phyloP scores from a whole-genome alignment of 257 asterid species.

The Petunia axillaris region DNA sequence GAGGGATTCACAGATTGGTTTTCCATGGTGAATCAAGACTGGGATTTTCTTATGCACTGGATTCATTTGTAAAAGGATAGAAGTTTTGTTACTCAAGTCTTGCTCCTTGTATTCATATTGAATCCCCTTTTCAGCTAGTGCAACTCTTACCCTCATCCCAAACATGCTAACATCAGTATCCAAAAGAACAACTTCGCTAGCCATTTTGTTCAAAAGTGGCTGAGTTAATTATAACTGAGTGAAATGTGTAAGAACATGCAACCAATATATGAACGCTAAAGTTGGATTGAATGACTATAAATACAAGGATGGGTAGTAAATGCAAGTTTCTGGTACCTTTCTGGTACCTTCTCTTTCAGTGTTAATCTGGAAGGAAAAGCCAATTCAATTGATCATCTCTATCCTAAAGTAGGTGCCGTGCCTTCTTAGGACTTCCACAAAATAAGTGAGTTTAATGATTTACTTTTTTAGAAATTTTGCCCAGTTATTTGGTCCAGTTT shows the following conservation, averaged over 20 bases:
- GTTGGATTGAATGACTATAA: neutral
- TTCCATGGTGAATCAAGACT: constrained; percentile 32
- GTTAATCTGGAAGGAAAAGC: neutral
- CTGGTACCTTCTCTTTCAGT: neutral
- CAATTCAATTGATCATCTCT: neutral
- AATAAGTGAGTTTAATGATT: too few species aligned
- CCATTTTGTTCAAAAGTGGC: neutral
- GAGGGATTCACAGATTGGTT: constrained; percentile 35
- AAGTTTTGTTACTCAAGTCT: constrained; percentile 33
- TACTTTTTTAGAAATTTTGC: too few species aligned
- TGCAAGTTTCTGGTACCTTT: too few species aligned
- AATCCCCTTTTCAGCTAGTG: constrained; percentile 34
- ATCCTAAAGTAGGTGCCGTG: neutral
- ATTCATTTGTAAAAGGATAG: constrained; percentile 28
- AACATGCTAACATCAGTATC: constrained; percentile 26
- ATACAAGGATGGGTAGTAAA: neutral
- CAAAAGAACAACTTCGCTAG: constrained; percentile 31
- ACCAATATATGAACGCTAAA: neutral
- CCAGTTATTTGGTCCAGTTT: too few species aligned
- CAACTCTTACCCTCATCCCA: constrained; percentile 32
- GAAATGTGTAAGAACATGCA: neutral
- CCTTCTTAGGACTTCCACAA: neutral
- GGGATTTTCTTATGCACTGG: constrained; percentile 39
- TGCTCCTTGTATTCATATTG: constrained; percentile 28
- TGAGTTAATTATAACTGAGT: neutral